Conservation (phyloP, 1,284 basidiomycete genomes). For the Ustilago bromivora region DNA sequence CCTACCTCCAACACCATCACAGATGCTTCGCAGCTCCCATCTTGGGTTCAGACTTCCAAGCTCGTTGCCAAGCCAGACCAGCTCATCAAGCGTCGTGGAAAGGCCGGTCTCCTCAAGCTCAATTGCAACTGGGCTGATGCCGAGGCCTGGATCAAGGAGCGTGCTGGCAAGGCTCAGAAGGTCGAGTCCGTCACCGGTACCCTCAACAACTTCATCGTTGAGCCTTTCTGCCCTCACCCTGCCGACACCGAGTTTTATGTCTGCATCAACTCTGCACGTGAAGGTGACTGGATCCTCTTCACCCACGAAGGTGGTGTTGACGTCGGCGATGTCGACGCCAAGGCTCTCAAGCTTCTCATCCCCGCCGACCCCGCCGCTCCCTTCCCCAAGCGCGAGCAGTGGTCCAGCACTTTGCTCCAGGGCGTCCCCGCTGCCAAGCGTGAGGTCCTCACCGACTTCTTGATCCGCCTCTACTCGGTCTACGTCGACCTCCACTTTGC, state of each 20-base stretch:
- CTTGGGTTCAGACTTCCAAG: slow-evolving; percentile 77
- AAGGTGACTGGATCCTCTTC: slow-evolving; percentile 97
- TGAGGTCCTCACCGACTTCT: slow-evolving; percentile 76
- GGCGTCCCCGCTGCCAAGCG: slow-evolving; percentile 62
- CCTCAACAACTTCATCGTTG: slow-evolving; percentile 96
- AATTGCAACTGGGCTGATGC: slow-evolving; percentile 89
- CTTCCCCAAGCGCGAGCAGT: slow-evolving; percentile 82
- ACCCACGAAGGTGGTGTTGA: slow-evolving; percentile 99
- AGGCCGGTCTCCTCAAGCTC: slow-evolving; percentile 89
- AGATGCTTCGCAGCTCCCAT: slow-evolving; percentile 79
- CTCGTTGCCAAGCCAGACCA: slow-evolving; percentile 77
- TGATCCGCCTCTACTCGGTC: slow-evolving; percentile 93
- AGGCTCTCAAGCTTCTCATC: slow-evolving; percentile 88
- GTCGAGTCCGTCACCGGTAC: slow-evolving; percentile 94
- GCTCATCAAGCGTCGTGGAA: slow-evolving; percentile 98
- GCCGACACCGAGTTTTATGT: slow-evolving; percentile 97
- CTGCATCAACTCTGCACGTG: slow-evolving; percentile 94
- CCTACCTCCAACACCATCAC: slow-evolving; percentile 83
- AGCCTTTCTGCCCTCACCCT: slow-evolving; percentile 96
- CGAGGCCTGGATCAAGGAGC: slow-evolving; percentile 82
- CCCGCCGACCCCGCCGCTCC: slow-evolving; percentile 82
- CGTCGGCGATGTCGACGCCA: slow-evolving; percentile 97
- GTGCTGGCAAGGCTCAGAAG: slow-evolving; percentile 93
- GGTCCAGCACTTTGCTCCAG: slow-evolving; percentile 61
- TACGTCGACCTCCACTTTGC: slow-evolving; percentile 88